Conservation (phyloP, 768 basidiomycete species). For the Xerocomellus dryophilus region DNA sequence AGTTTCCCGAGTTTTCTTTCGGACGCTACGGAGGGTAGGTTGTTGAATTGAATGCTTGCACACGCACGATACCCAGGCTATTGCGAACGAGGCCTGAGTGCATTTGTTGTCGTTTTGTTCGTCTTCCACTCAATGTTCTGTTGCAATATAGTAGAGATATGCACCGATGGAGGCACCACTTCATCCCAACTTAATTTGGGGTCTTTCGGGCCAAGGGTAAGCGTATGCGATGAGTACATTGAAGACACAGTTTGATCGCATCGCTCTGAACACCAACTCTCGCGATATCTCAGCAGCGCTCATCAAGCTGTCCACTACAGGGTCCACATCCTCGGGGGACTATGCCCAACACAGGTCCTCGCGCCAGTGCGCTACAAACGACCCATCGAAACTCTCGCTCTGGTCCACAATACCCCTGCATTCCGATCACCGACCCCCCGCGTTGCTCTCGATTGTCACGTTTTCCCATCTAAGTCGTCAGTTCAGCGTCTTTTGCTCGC, state of each 20-base stretch:
- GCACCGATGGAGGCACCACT: neutral
- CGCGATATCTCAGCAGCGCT: constrained; percentile 4
- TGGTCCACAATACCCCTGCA: constrained; percentile 18
- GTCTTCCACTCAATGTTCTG: neutral
- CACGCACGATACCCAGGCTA: neutral
- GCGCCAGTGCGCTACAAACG: constrained; percentile 3
- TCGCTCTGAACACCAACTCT: constrained; percentile 7
- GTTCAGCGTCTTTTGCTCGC: constrained; percentile 20
- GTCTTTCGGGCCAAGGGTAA: neutral
- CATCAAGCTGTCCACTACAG: constrained; percentile 11
- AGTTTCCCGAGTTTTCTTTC: no score
- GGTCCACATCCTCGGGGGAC: constrained; percentile 7
- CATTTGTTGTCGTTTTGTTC: neutral
- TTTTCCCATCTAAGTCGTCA: constrained; percentile 13
- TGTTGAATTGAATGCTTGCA: no score
- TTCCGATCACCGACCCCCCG: neutral
- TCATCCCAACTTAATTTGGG: neutral
- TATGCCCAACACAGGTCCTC: constrained; percentile 8
- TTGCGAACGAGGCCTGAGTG: neutral
- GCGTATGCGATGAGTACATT: neutral
- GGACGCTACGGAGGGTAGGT: no score
- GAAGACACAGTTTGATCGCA: constrained; percentile 1
- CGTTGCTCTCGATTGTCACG: constrained; percentile 18
- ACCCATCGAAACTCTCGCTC: constrained; percentile 15
- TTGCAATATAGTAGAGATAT: neutral